Conservation (phyloP, 176 grass and related monocot species). For the Carex kokanica region DNA sequence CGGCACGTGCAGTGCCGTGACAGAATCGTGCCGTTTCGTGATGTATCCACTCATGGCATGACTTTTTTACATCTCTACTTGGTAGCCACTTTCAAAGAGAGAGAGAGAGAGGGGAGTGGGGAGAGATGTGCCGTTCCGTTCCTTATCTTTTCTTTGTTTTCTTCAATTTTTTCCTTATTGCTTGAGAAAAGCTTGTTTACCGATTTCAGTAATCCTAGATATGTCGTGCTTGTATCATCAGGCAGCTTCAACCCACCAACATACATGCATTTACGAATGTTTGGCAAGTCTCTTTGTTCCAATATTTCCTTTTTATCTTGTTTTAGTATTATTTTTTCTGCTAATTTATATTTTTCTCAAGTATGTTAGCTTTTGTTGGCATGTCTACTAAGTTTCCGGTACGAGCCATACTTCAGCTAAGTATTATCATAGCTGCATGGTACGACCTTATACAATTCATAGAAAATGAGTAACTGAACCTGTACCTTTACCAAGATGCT, state of each 20-base stretch:
- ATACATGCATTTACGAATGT: slow-evolving; percentile 94
- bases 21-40: no score
- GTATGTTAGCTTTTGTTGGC: not conserved
- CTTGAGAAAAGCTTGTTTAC: slow-evolving; percentile 9
- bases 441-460: not conserved
- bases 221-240: slow-evolving; percentile 52
- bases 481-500: not conserved
- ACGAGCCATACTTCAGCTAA: not conserved
- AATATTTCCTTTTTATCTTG: not conserved
- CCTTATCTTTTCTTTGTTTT: no score
- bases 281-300: slow-evolving; percentile 41
- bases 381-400: not conserved
- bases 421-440: not conserved
- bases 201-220: slow-evolving; percentile 21
- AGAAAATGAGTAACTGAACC: not conserved
- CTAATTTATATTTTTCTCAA: not conserved
- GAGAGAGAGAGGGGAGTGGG: no score
- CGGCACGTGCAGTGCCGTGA: no score
- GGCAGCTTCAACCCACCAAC: slow-evolving; percentile 94
- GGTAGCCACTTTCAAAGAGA: no score
- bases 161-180: not conserved
- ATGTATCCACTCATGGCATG: no score
- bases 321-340: not conserved
- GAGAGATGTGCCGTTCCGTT: no score
- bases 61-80: no score